Percentiles rank a stretch among this genome's conserved stretches.
These are phyloP conservation scores for Ichthyophonus hoferi DNA, from an alignment of 208 protist genomes.

Conservation along the genomic window DNA sequence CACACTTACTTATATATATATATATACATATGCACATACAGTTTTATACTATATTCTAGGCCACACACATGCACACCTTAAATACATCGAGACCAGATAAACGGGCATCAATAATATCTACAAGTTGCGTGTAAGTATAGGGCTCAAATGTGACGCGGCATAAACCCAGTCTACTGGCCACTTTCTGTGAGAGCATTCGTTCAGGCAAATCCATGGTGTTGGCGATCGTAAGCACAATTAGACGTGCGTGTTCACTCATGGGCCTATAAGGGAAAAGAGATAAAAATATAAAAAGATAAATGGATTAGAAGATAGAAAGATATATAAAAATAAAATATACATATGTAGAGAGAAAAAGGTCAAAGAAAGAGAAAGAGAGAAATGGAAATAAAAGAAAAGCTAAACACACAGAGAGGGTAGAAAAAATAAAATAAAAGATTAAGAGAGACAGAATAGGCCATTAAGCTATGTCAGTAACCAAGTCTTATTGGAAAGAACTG, in stretches of 20 bases:
- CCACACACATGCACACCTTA: conserved; percentile 4
- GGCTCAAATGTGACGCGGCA: conserved; percentile 31
- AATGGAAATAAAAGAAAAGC: too few relatives aligned
- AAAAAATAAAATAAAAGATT: too few relatives aligned
- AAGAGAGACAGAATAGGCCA: too few relatives aligned
- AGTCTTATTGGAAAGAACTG: too few relatives aligned
- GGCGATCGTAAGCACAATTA: conserved; percentile 40
- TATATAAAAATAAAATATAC: too few relatives aligned
- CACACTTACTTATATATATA: not conserved
- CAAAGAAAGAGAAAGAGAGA: too few relatives aligned
- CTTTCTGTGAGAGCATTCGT: conserved; percentile 1
- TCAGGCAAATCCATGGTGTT: conserved; percentile 50
- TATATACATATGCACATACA: not conserved
- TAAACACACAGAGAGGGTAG: too few relatives aligned
- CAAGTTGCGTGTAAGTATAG: conserved; percentile 33
- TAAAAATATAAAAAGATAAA: too few relatives aligned
- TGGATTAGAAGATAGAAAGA: too few relatives aligned
- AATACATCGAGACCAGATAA: not conserved
- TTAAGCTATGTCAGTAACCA: too few relatives aligned
- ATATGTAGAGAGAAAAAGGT: too few relatives aligned
- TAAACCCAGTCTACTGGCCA: conserved; percentile 5
- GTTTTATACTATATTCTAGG: not conserved
- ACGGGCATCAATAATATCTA: conserved; percentile 15
- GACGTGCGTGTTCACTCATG: conserved; percentile 10
- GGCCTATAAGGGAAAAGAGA: too few relatives aligned